These are phyloP conservation scores for Pilasporangium apinafurcum DNA, from an alignment of 352 stramenopile species.

Conservation along the genomic window DNA sequence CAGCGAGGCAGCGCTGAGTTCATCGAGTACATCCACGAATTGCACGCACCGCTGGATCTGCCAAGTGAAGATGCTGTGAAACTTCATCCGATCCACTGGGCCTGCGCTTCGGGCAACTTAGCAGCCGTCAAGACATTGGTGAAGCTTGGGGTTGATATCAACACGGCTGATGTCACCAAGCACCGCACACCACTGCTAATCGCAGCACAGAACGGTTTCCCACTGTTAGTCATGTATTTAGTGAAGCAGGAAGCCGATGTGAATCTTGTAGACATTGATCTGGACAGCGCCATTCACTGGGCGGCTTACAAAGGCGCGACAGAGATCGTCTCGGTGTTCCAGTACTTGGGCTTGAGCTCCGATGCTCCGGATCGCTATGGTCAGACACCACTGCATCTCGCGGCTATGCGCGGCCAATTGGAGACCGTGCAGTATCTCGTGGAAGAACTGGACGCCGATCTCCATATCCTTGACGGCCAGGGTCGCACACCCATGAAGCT, in stretches of 20 bases:
- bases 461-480: constrained; percentile 40
- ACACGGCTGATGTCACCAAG: constrained; percentile 68
- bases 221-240: constrained; percentile 69
- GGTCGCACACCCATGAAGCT: constrained; percentile 55
- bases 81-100: constrained; percentile 83
- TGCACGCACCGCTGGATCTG: constrained; percentile 43
- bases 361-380: constrained; percentile 64
- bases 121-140: constrained; percentile 52
- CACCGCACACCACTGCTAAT: constrained; percentile 68
- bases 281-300: constrained; percentile 82
- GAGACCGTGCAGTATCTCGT: constrained; percentile 73
- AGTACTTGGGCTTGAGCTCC: constrained; percentile 66
- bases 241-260: constrained; percentile 69
- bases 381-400: constrained; percentile 80
- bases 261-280: constrained; percentile 50
- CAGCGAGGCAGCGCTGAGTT: constrained; percentile 49
- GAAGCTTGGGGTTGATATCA: constrained; percentile 59
- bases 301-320: constrained; percentile 80
- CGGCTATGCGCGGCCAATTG: constrained; percentile 67
- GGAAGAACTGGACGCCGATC: constrained; percentile 65
- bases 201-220: constrained; percentile 70
- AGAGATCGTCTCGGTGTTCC: constrained; percentile 78
- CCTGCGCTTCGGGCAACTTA: constrained; percentile 70
- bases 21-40: constrained; percentile 39
- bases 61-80: constrained; percentile 52